Evolutionary conservation across 2,329 filamentous ascomycete genomes (phyloP).

Genomic region (Fusarium cicatricum): DNA sequence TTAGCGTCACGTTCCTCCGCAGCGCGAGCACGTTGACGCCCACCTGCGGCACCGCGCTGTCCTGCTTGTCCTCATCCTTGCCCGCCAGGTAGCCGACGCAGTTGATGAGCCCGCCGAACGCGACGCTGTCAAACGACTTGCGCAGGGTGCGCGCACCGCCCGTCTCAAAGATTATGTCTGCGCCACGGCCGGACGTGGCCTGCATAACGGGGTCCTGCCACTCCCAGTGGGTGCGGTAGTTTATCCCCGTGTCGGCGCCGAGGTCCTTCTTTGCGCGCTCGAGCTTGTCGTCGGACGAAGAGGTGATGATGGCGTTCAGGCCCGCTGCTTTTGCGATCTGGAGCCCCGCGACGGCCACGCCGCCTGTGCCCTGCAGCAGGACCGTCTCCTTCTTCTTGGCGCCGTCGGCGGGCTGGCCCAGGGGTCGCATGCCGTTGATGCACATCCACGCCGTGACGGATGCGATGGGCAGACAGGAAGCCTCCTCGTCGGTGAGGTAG

Average conservation of each 20-base stretch:
- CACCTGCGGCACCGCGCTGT: conserved; percentile 46
- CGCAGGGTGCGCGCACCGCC: conserved; percentile 61
- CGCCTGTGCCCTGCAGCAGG: conserved; percentile 63
- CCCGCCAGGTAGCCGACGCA: conserved; percentile 60
- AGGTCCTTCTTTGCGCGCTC: conserved; percentile 54
- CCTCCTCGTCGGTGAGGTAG: conserved; percentile 67
- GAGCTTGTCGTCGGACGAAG: conserved; percentile 62
- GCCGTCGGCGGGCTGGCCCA: conserved; percentile 53
- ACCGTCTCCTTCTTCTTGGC: conserved; percentile 46
- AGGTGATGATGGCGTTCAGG: conserved; percentile 61
- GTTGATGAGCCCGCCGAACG: conserved; percentile 63
- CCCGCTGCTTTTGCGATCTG: conserved; percentile 63
- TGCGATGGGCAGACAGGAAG: conserved; percentile 67
- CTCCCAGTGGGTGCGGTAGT: conserved; percentile 60
- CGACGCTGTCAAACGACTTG: conserved; percentile 61
- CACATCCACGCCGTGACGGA: conserved; percentile 72
- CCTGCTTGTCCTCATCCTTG: conserved; percentile 60
- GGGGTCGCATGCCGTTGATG: conserved; percentile 66
- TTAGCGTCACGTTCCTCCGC: conserved; percentile 56
- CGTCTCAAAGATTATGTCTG: conserved; percentile 64
- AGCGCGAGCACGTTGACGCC: conserved; percentile 68
- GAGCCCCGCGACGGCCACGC: conserved; percentile 59
- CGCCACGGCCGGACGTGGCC: conserved; percentile 56
- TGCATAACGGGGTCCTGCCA: conserved; percentile 60
- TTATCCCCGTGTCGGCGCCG: conserved; percentile 62